phyloP scores from a whole-genome alignment of 2,329 filamentous ascomycete genomes.

The Fusarium decemcellulare region DNA sequence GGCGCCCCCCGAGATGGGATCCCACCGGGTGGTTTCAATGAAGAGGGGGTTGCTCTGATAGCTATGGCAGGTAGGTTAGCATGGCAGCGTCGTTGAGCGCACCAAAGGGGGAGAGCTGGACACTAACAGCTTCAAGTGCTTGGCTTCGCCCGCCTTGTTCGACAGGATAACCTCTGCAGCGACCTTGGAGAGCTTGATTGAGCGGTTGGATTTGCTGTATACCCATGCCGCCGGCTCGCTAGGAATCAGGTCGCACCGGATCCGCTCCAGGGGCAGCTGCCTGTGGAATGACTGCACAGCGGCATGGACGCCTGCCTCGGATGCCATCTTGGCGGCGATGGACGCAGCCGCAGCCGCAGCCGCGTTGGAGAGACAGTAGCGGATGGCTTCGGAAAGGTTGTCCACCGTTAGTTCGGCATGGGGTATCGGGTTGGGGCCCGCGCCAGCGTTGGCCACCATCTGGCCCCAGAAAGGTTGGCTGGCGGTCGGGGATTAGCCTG shows the following conservation, averaged over 20 bases:
- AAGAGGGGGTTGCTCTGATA: no score
- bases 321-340: constrained; percentile 73
- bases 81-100: no score
- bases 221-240: constrained; percentile 4
- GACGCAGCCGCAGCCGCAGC: constrained; percentile 69
- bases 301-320: constrained; percentile 72
- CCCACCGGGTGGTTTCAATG: no score
- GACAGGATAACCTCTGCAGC: constrained; percentile 3
- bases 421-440: constrained; percentile 77
- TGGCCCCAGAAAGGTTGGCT: constrained; percentile 83
- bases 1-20: no score
- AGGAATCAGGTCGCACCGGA: constrained; percentile 8
- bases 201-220: not conserved
- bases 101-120: no score
- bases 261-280: not conserved
- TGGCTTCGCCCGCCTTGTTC: not conserved
- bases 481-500: not conserved
- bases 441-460: constrained; percentile 79
- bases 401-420: constrained; percentile 75
- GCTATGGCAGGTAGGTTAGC: no score
- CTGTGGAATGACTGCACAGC: constrained; percentile 72
- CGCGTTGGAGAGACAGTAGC: constrained; percentile 68
- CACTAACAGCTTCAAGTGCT: no score
- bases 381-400: constrained; percentile 76
- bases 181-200: constrained; percentile 3